Conservation (phyloP, 2,329 filamentous ascomycete genomes). For the Hymenoscyphus linearis region DNA sequence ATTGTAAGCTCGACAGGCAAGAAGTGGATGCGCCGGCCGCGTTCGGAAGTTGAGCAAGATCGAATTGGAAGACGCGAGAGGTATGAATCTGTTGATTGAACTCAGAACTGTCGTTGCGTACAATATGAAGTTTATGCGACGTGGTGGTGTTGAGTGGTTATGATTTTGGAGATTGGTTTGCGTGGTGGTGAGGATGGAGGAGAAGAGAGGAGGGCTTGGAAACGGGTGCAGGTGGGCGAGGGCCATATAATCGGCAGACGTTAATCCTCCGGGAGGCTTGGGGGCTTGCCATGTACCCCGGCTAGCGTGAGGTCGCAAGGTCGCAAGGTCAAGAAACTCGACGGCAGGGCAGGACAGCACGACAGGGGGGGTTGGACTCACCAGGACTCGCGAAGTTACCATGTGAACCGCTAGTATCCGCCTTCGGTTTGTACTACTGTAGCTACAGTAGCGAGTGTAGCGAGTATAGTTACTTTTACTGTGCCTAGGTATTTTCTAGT, state of each 20-base stretch:
- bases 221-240: background rate
- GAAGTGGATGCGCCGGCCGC: conserved; percentile 22
- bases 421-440: background rate
- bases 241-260: background rate
- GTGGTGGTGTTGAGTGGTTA: conserved; percentile 10
- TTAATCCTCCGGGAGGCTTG: background rate
- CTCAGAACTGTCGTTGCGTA: conserved; percentile 12
- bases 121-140: conserved; percentile 10
- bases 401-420: background rate
- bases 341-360: background rate
- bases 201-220: conserved; percentile 5
- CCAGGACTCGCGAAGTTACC: background rate
- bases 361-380: background rate
- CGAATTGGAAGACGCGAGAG: background rate
- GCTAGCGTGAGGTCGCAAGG: too few species aligned
- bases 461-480: too few species aligned
- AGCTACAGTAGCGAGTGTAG: too few species aligned
- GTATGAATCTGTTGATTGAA: background rate
- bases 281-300: too few species aligned
- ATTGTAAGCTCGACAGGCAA: background rate
- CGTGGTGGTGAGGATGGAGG: conserved; percentile 10
- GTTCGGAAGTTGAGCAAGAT: conserved; percentile 11
- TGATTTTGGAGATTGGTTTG: conserved; percentile 5
- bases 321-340: too few species aligned
- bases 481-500: too few species aligned